Conservation (phyloP, 2,329 filamentous ascomycete genomes). For the Gliomastix tumulicola region DNA sequence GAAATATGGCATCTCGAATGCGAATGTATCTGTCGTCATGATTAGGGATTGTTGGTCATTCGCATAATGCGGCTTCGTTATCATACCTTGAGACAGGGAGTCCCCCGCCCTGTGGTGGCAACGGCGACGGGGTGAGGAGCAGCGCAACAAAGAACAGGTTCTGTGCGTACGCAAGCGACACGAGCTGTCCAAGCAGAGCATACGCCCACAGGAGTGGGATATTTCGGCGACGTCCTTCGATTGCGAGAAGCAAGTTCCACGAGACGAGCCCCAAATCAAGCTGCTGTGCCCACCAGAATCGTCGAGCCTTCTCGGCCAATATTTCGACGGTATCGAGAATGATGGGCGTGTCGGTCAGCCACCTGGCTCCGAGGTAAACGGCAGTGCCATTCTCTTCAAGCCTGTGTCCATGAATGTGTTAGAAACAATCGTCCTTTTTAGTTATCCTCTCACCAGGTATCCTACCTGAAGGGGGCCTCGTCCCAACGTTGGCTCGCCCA, state of each 20-base stretch:
- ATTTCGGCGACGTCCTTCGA: constrained; percentile 51
- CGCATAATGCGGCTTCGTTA: neutral
- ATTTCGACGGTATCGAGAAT: constrained; percentile 46
- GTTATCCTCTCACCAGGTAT: too few species aligned
- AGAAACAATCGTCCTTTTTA: too few species aligned
- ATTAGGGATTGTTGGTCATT: neutral
- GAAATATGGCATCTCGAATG: constrained; percentile 20
- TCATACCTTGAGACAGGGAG: constrained; percentile 18
- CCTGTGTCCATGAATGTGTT: too few species aligned
- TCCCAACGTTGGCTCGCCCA: constrained; percentile 39
- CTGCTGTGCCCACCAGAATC: constrained; percentile 58
- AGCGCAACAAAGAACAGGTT: constrained; percentile 57
- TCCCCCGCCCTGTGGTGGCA: constrained; percentile 16
- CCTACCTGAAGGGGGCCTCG: too few species aligned
- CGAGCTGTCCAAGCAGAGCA: constrained; percentile 49
- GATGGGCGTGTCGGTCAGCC: constrained; percentile 46
- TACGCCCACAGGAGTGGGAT: constrained; percentile 50
- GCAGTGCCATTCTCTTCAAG: constrained; percentile 16
- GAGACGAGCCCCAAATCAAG: constrained; percentile 45
- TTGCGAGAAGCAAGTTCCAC: constrained; percentile 49
- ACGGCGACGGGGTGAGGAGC: constrained; percentile 45
- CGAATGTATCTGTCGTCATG: constrained; percentile 14
- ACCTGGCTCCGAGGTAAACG: constrained; percentile 37
- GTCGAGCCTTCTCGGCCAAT: constrained; percentile 43
- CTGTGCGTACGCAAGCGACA: constrained; percentile 54